These are phyloP conservation scores for Kodamaea laetipori DNA, from an alignment of 805 yeast genomes.

Conservation along the genomic window DNA sequence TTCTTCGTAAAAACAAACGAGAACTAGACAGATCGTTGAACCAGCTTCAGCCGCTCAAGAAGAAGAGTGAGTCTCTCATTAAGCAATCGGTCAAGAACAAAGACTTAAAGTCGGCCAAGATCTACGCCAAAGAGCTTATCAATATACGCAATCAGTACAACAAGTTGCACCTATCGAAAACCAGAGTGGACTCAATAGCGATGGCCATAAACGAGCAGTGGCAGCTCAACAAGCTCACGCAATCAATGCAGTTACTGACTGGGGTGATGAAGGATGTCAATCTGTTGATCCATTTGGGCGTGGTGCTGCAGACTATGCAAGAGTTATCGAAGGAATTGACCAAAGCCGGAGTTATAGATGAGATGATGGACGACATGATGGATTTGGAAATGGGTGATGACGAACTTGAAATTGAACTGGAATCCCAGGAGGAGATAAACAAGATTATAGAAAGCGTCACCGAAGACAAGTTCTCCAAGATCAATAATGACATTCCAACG, in stretches of 20 bases:
- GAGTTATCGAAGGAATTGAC: slow-evolving; percentile 84
- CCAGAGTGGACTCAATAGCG: slow-evolving; percentile 80
- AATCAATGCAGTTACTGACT: slow-evolving; percentile 76
- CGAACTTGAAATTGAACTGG: slow-evolving; percentile 58
- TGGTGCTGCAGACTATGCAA: slow-evolving; percentile 77
- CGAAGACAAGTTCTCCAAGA: slow-evolving; percentile 40
- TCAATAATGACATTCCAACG: slow-evolving; percentile 37
- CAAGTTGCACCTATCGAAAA: slow-evolving; percentile 75
- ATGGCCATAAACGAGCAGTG: slow-evolving; percentile 93
- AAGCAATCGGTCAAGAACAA: slow-evolving; percentile 73
- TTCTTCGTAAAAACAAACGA: slow-evolving; percentile 81
- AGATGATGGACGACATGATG: slow-evolving; percentile 90
- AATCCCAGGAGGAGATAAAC: slow-evolving; percentile 67
- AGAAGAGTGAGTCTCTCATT: slow-evolving; percentile 77
- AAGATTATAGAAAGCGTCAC: slow-evolving; percentile 51
- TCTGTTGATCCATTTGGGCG: slow-evolving; percentile 74
- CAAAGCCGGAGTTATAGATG: slow-evolving; percentile 85
- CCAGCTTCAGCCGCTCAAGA: slow-evolving; percentile 58
- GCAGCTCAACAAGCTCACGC: slow-evolving; percentile 78
- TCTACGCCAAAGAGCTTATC: slow-evolving; percentile 82
- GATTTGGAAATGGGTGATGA: slow-evolving; percentile 64
- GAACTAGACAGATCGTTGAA: slow-evolving; percentile 79
- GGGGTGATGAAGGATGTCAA: slow-evolving; percentile 88
- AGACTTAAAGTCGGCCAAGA: slow-evolving; percentile 71
- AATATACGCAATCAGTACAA: slow-evolving; percentile 71